phyloP scores from a whole-genome alignment of 352 stramenopile species.

The Phytophthora palmivora region DNA sequence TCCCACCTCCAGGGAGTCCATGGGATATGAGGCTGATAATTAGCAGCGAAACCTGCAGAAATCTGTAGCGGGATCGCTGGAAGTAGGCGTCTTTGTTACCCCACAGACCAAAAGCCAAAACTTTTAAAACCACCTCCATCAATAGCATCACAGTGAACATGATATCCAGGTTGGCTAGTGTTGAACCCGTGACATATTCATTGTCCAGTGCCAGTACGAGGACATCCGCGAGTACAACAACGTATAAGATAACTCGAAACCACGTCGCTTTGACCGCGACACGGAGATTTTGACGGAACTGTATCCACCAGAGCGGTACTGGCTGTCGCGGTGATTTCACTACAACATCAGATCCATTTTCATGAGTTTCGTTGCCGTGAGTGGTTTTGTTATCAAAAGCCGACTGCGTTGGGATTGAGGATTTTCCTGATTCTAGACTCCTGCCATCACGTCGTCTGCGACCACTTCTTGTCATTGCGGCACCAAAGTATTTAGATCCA shows the following conservation, averaged over 20 bases:
- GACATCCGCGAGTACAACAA: slow-evolving; percentile 59
- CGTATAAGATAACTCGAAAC: slow-evolving; percentile 56
- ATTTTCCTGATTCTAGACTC: slow-evolving; percentile 8
- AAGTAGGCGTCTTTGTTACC: slow-evolving; percentile 58
- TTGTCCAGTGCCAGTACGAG: slow-evolving; percentile 70
- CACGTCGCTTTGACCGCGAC: slow-evolving; percentile 47
- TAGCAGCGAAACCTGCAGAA: slow-evolving; percentile 63
- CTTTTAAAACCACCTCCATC: slow-evolving; percentile 67
- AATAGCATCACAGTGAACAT: slow-evolving; percentile 65
- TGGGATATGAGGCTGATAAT: slow-evolving; percentile 61
- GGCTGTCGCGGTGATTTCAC: slow-evolving; percentile 15
- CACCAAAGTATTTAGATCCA: slow-evolving; percentile 43
- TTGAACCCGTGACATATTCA: slow-evolving; percentile 40
- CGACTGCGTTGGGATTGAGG: slow-evolving; percentile 20
- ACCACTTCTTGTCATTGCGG: slow-evolving; percentile 1
- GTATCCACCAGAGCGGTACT: slow-evolving; percentile 30
- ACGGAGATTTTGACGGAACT: slow-evolving; percentile 36
- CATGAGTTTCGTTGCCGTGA: slow-evolving; percentile 6
- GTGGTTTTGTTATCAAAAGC: slow-evolving; percentile 13
- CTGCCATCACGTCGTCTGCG: slow-evolving; percentile 18
- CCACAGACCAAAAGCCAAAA: slow-evolving; percentile 59
- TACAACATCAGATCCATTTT: neutral
- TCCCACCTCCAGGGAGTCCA: slow-evolving; percentile 20
- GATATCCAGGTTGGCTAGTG: slow-evolving; percentile 52
- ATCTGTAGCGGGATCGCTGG: slow-evolving; percentile 48